These are phyloP conservation scores for Pseudopithomyces chartarum DNA, from an alignment of 2,329 filamentous ascomycete species.

Conservation along the genomic window DNA sequence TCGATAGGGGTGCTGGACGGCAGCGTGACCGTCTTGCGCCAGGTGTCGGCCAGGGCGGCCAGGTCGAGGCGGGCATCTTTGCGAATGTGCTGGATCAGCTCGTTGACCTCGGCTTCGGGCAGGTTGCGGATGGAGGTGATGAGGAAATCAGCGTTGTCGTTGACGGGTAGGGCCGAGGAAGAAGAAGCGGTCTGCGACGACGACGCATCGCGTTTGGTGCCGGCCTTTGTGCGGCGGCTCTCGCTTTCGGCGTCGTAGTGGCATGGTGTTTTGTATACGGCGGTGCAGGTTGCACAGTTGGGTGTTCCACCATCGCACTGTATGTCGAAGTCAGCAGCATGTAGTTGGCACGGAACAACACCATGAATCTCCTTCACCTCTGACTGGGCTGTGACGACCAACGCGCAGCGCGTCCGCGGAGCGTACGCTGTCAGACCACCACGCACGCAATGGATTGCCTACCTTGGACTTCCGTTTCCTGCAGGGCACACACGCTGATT, in stretches of 20 bases:
- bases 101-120: conserved; percentile 51
- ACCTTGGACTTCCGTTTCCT: conserved; percentile 58
- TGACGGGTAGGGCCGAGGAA: not conserved
- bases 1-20: conserved; percentile 29
- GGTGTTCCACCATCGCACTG: conserved; percentile 58
- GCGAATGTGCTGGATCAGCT: conserved; percentile 51
- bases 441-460: conserved; percentile 12
- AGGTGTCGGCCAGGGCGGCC: conserved; percentile 46
- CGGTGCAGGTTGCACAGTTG: conserved; percentile 56
- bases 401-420: conserved; percentile 9
- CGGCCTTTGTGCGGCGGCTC: conserved; percentile 49
- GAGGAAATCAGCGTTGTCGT: conserved; percentile 43
- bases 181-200: conserved; percentile 14
- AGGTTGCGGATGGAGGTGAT: conserved; percentile 50
- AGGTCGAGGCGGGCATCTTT: conserved; percentile 47
- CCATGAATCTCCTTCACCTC: not conserved
- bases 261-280: conserved; percentile 58
- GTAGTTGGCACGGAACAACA: not conserved
- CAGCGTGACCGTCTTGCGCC: conserved; percentile 46
- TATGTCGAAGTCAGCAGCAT: conserved; percentile 23
- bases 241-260: conserved; percentile 56
- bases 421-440: not conserved
- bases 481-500: conserved; percentile 55
- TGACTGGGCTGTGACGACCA: not conserved
- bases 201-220: conserved; percentile 38